phyloP scores from a whole-genome alignment of 257 asterid genomes.

The Scutellaria minor region DNA sequence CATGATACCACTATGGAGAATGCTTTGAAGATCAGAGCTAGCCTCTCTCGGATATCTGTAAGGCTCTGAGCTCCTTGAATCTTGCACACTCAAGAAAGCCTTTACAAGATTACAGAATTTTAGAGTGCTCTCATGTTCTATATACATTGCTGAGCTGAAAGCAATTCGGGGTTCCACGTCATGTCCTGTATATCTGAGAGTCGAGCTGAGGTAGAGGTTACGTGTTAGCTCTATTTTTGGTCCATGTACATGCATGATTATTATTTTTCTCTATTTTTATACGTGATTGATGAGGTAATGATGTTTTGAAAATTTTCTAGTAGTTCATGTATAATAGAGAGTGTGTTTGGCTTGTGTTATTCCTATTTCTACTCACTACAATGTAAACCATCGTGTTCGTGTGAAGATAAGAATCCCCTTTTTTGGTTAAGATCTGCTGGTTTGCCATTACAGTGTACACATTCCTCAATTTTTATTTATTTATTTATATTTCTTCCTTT shows the following conservation, averaged over 20 bases:
- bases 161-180: conserved; percentile 34
- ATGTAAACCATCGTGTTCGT: conserved; percentile 31
- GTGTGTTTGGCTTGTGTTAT: conserved; percentile 47
- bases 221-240: conserved; percentile 33
- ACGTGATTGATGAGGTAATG: conserved; percentile 50
- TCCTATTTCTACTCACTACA: conserved; percentile 40
- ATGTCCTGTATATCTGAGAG: conserved; percentile 44
- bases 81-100: conserved; percentile 33
- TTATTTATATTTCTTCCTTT: too few relatives aligned
- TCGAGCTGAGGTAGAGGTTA: not conserved
- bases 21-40: conserved; percentile 27
- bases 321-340: conserved; percentile 57
- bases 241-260: conserved; percentile 53
- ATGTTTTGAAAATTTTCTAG: conserved; percentile 35
- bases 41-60: conserved; percentile 25
- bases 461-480: too few relatives aligned
- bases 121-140: conserved; percentile 10
- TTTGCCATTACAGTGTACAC: not conserved
- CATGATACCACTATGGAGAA: conserved; percentile 46
- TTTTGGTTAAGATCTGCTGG: not conserved
- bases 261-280: conserved; percentile 34
- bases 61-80: conserved; percentile 38
- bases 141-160: conserved; percentile 30
- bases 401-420: conserved; percentile 31
- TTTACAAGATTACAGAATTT: conserved; percentile 29